phyloP scores from a whole-genome alignment of 2,329 filamentous ascomycete genomes.

The Sclerotiophoma versabilis region DNA sequence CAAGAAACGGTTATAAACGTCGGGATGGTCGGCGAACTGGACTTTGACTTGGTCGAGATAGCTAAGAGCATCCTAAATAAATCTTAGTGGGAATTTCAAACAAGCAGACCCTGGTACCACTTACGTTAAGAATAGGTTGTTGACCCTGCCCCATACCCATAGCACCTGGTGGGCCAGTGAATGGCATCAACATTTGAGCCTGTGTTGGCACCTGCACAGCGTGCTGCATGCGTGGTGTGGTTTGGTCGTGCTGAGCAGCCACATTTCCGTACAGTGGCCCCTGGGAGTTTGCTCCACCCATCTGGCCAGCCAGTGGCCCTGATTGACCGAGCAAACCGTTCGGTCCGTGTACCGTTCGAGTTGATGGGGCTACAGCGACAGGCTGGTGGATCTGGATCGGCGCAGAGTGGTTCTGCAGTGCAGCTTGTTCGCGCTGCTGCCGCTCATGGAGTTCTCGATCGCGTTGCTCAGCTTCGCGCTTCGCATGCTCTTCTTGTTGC shows the following conservation, averaged over 20 bases:
- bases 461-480: conserved; percentile 55
- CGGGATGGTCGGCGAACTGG: conserved; percentile 93
- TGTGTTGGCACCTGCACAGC: conserved; percentile 61
- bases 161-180: conserved; percentile 55
- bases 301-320: conserved; percentile 58
- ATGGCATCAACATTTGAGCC: conserved; percentile 61
- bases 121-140: conserved; percentile 77
- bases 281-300: conserved; percentile 66
- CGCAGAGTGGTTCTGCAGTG: conserved; percentile 85
- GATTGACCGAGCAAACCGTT: conserved; percentile 77
- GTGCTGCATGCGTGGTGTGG: conserved; percentile 67
- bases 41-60: conserved; percentile 99
- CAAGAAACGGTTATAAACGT: conserved; percentile 95
- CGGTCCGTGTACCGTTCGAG: conserved; percentile 83
- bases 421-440: conserved; percentile 71
- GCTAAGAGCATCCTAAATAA: conserved; percentile 76
- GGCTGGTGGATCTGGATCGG: conserved; percentile 94
- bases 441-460: conserved; percentile 62
- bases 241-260: conserved; percentile 65
- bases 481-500: conserved; percentile 64
- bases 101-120: conserved; percentile 5
- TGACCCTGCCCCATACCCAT: conserved; percentile 75
- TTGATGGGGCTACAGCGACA: conserved; percentile 77
- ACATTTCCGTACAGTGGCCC: conserved; percentile 74
- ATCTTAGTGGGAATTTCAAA: conserved; percentile 9